Base-by-base conservation (phyloP, 2,329 filamentous ascomycete genomes). In the Ustilaginoidea virens region DNA sequence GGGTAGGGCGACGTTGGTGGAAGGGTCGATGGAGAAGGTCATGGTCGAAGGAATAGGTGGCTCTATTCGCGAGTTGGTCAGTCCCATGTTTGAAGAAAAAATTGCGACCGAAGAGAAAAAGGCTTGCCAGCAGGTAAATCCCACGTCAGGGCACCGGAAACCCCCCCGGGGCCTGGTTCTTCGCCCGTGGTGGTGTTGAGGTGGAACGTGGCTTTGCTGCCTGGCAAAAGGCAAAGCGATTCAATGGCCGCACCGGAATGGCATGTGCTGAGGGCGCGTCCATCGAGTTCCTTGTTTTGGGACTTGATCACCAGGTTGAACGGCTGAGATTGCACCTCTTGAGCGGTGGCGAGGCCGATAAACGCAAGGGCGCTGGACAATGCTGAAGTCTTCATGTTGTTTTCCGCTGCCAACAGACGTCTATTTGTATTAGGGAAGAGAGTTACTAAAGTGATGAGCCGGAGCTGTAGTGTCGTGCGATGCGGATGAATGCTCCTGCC, bases 1-100 rank as follows among this genome's bases (percentile, higher is more conserved):
- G 9, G 39, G 36, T n/a, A 38, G 22, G 21, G 37, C 39, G 11
- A 41, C 36, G 33, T 45, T 45, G 29, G 36, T 34, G 15, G 39
- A 37, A 7, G 39, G 34, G n/a, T 41, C 35, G 19, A 25, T 12
- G 30, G 16, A 25, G 26, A 43, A 35, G 10, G 11, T 33, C 36
- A 41, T 36, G 32, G 37, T 29, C 13, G 31, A 30, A 3, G 34
- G 32, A 2, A 32, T 27, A 12, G 31, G 29, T 4, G 22, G 29
- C 9, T 19, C 18, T 29, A 26, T 23, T 16, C 8, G 17, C 10
- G 17, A 28, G 7, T 26, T 11, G 14, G 12, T 24, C 12, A 10
- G 12, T 24, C 12, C n/a, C n/a, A n/a, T n/a, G n/a, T 10, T 24
- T 24, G 9, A 8, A 6, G 11, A 21, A 26, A 19, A 11, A 27